Percentiles rank a stretch among this genome's conserved stretches.
Evolutionary conservation across 2,329 filamentous ascomycete genomes (phyloP).

Genomic region (Pseudocercospora macadamiae): DNA sequence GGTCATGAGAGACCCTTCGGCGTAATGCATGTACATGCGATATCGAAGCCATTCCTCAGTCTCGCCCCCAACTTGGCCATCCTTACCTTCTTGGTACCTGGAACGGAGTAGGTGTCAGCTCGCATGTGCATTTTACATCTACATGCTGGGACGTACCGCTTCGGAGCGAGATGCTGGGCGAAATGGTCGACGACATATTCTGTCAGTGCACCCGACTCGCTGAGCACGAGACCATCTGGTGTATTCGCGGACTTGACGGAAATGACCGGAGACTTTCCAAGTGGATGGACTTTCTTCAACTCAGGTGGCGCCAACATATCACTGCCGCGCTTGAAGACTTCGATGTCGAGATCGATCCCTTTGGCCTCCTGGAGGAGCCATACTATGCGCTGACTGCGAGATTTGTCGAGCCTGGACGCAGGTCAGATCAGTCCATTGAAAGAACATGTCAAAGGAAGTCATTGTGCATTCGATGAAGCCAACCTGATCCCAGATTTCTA

Average conservation of each 20-base stretch:
- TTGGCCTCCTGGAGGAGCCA: constrained; percentile 86
- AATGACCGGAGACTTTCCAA: constrained; percentile 85
- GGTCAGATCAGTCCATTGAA: neutral
- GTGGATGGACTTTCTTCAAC: constrained; percentile 75
- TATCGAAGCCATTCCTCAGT: constrained; percentile 64
- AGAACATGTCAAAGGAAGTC: no score
- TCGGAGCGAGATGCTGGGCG: constrained; percentile 55
- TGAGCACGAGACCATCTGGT: constrained; percentile 63
- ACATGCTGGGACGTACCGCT: constrained; percentile 32
- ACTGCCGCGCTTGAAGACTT: constrained; percentile 71
- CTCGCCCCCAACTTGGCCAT: constrained; percentile 60
- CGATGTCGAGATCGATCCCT: constrained; percentile 72
- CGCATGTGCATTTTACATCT: neutral
- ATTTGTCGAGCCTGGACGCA: constrained; percentile 73
- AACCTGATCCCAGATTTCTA: no score
- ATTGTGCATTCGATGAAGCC: no score
- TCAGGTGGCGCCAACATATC: constrained; percentile 73
- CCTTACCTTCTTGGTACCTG: constrained; percentile 54
- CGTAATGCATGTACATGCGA: constrained; percentile 77
- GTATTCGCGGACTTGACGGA: constrained; percentile 58
- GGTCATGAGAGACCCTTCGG: constrained; percentile 81
- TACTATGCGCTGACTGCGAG: constrained; percentile 78
- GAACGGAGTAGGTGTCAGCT: neutral
- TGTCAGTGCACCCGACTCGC: constrained; percentile 79
- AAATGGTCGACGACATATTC: constrained; percentile 80